These are phyloP conservation scores for Wallacemonas sp. DNA, from an alignment of 208 protist species.

Conservation along the genomic window DNA sequence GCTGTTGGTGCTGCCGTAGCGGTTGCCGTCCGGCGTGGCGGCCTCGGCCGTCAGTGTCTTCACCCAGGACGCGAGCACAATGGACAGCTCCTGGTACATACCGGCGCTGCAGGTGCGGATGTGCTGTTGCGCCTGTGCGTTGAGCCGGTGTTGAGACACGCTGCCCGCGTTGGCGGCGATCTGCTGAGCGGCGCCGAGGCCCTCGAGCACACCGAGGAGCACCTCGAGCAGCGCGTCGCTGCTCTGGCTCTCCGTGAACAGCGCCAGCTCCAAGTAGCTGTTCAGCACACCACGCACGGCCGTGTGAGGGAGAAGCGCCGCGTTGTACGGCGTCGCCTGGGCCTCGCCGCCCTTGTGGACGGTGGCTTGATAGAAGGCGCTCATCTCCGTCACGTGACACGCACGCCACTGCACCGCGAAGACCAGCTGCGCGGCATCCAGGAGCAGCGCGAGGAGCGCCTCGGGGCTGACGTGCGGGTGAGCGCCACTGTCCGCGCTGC, in stretches of 20 bases:
- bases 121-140: constrained; percentile 84
- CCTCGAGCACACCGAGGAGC: constrained; percentile 43
- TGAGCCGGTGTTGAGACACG: constrained; percentile 46
- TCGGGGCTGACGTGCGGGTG: constrained; percentile 18
- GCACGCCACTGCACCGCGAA: constrained; percentile 82
- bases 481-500: neutral
- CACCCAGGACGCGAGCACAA: constrained; percentile 68
- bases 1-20: no score
- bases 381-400: constrained; percentile 64
- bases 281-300: constrained; percentile 81
- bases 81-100: constrained; percentile 87
- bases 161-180: constrained; percentile 9
- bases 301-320: constrained; percentile 69
- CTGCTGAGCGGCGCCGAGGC: constrained; percentile 42
- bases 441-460: constrained; percentile 55
- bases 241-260: constrained; percentile 34
- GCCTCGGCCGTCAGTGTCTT: constrained; percentile 36
- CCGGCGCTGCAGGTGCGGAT: constrained; percentile 74
- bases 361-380: constrained; percentile 38
- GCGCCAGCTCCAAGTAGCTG: constrained; percentile 67
- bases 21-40: constrained; percentile 16
- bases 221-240: constrained; percentile 47
- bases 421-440: constrained; percentile 48
- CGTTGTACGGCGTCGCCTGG: constrained; percentile 29
- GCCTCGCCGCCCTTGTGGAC: constrained; percentile 37